Base-by-base conservation (phyloP, 495 filamentous ascomycete species). In the Immersiella caudata region DNA sequence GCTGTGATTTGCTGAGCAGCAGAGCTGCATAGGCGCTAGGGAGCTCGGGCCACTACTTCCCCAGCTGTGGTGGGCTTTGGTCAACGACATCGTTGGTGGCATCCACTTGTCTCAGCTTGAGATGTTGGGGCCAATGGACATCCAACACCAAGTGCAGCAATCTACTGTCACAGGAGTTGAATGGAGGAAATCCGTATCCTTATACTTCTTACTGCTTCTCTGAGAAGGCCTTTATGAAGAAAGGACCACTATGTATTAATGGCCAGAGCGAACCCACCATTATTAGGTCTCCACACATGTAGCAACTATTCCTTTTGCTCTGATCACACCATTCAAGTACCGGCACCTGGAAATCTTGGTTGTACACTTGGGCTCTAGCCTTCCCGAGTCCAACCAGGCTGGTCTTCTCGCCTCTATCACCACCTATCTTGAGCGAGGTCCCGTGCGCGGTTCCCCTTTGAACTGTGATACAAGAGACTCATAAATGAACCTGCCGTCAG, bases 21-120 rank as follows among this genome's bases (percentile, higher is more conserved):
- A n/a, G 26, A 33, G 57, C 22, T 20, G 57, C 20, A 18, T 14
- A 20, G 27, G 57, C 57, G 29, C 57, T 59, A 59, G 33, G 26
- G 25, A 59, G 57, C 57, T 59, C 33, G 57, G 57, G 57, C 57
- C 55, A 55, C 27, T 18, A 5, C 40, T 46, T 46, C 40, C 40
- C 40, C 40, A 46, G 40, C 11, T 46, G 40, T 11, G n/a, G 16
- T 59, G 26, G 56, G 18, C 57, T 6, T 59, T 33, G 29, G 29
- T 46, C 40, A 46, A 46, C 40, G 40, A 46, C 40, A 6, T 33
- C 29, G 8, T 33, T 33, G 29, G 29, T 33, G 29, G 8, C 29
- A 33, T 8, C n/a, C n/a, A n/a, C n/a, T n/a, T 33, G 29, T 33
- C 57, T 59, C 26, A 33, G 12, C 57, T 33, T 25, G 11, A 46